Percentiles rank a stretch among this genome's conserved stretches.
Evolutionary conservation across 331 rosid genomes (phyloP).

Genomic region (Phaseolus coccineus): DNA sequence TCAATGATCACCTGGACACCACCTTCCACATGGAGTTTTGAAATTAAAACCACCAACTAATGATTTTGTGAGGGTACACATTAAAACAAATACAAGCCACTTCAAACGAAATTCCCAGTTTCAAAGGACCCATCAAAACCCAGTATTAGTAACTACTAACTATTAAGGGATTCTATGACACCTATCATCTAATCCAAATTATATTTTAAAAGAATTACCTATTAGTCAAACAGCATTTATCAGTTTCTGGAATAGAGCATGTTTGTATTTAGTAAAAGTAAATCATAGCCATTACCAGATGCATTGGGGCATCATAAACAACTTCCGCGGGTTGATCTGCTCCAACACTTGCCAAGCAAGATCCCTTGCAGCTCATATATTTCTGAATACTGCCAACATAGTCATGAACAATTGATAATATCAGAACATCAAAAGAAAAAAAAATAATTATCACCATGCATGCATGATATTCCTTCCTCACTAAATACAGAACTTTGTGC

Average conservation of each 20-base stretch:
- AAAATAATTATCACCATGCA: constrained; percentile 32
- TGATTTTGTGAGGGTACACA: not conserved
- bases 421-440: constrained; percentile 31
- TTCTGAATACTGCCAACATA: constrained; percentile 73
- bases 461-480: constrained; percentile 25
- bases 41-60: constrained; percentile 26
- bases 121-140: constrained; percentile 17
- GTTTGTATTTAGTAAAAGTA: constrained; percentile 10
- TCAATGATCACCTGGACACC: constrained; percentile 31
- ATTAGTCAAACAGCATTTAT: constrained; percentile 5
- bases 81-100: constrained; percentile 8
- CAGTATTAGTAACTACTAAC: not conserved
- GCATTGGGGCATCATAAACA: constrained; percentile 79
- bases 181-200: constrained; percentile 31
- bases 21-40: constrained; percentile 22
- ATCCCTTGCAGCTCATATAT: constrained; percentile 90
- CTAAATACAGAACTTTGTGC: not conserved
- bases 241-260: constrained; percentile 38
- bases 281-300: constrained; percentile 67
- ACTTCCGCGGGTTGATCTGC: constrained; percentile 99
- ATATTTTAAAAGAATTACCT: not conserved
- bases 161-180: constrained; percentile 13
- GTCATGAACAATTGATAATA: constrained; percentile 9
- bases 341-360: constrained; percentile 86
- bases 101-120: constrained; percentile 6